phyloP scores from a whole-genome alignment of 1,284 basidiomycete species.

The Rugosomyces carneus region DNA sequence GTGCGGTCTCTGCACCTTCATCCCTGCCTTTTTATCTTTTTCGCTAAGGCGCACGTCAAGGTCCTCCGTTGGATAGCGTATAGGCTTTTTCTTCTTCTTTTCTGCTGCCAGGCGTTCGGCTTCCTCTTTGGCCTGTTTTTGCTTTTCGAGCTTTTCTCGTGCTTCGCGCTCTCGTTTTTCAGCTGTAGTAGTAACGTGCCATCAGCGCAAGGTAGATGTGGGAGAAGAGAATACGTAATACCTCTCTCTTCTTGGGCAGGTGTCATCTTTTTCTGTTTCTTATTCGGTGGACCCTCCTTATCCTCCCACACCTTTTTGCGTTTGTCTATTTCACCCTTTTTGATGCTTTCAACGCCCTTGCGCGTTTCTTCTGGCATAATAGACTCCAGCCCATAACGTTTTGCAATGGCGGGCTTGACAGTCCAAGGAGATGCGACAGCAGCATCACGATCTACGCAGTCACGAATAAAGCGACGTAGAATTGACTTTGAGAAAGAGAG shows the following conservation, averaged over 20 bases:
- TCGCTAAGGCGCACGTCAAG: constrained; percentile 72
- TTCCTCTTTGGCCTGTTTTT: constrained; percentile 63
- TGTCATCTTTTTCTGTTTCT: constrained; percentile 76
- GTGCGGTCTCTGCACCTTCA: constrained; percentile 62
- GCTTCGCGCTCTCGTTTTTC: constrained; percentile 65
- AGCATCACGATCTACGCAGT: constrained; percentile 87
- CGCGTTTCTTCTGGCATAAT: constrained; percentile 84
- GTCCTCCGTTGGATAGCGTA: constrained; percentile 84
- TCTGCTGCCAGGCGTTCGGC: constrained; percentile 64
- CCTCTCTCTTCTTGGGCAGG: constrained; percentile 69
- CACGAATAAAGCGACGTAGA: constrained; percentile 90
- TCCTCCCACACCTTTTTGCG: constrained; percentile 85
- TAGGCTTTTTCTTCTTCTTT: constrained; percentile 83
- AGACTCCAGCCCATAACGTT: constrained; percentile 76
- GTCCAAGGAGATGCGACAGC: constrained; percentile 93
- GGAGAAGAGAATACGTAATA: constrained; percentile 22
- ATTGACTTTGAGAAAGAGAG: constrained; percentile 95
- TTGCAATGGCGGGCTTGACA: constrained; percentile 81
- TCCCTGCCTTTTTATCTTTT: constrained; percentile 73
- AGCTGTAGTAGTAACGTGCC: constrained; percentile 30
- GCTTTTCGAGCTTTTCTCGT: constrained; percentile 59
- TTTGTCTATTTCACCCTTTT: constrained; percentile 85
- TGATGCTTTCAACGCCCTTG: constrained; percentile 70
- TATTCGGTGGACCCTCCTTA: constrained; percentile 69
- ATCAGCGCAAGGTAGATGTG: constrained; percentile 11